These are phyloP conservation scores for Trichoderma guizhouense DNA, from an alignment of 2,329 filamentous ascomycete genomes.

Conservation along the genomic window DNA sequence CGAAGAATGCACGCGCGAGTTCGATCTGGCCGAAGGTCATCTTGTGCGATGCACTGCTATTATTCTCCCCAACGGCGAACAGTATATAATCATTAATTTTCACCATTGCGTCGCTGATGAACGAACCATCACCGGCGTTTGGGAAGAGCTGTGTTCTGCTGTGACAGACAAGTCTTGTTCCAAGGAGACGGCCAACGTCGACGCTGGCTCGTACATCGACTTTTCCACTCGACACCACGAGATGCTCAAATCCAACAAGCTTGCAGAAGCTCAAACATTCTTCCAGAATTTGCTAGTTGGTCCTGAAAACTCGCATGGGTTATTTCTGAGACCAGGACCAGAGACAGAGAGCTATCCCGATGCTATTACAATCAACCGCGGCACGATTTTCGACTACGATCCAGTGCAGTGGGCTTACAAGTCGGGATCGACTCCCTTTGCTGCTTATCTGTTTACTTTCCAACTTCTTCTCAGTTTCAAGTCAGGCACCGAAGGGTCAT, in stretches of 20 bases:
- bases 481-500: neutral
- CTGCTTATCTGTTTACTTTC: neutral
- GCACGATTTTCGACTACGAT: neutral
- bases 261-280: neutral
- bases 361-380: neutral
- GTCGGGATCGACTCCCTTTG: neutral
- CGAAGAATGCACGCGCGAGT: neutral
- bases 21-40: neutral
- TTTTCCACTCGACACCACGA: neutral
- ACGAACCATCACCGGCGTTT: neutral
- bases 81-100: neutral
- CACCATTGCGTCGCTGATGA: neutral
- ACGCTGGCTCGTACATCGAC: neutral
- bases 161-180: neutral
- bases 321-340: neutral
- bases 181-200: neutral
- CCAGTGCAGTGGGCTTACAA: neutral
- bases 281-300: neutral
- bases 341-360: neutral
- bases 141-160: neutral
- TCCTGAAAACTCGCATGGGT: neutral
- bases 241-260: neutral
- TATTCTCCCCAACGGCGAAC: neutral
- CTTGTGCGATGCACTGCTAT: neutral
- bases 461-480: neutral